Evolutionary conservation across 2,329 filamentous ascomycete genomes (phyloP), one percentile per base, ranked within the genome.

Genomic region (Magnaporthiopsis incrustans): DNA sequence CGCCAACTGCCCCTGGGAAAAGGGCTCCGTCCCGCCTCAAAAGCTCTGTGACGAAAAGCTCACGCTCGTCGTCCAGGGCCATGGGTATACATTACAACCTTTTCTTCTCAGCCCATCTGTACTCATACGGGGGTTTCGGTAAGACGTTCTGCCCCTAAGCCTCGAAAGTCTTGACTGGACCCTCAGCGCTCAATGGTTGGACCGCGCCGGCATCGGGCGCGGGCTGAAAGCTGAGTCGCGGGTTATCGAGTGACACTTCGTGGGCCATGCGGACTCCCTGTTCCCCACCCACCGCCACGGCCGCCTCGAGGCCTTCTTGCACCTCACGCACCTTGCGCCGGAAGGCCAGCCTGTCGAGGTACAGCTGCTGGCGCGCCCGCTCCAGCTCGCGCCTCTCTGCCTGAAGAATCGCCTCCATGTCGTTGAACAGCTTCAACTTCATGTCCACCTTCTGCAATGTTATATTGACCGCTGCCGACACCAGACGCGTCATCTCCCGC

Each of bases 361-460:
- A 97, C 25, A 99, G 84, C 75, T 97, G 91, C 75, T 98, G 93
- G 35, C 94, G 87, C 57, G 91, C 91, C 65, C 93, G 87, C 77
- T 99, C 95, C 27, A 99, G 82, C 76, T 99, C 95, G 66, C 93
- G 86, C 66, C 94, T 89, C 79, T 99, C 95, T 7, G 93, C 92
- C 70, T 96, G 90, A 62, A 99, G 82, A 59, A 97, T 89, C 25
- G 90, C 85, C 77, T 99, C 95, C 84, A 99, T 93, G 75, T 99
- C 95, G 71, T 91, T 89, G 77, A 99, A 99, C 75, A 98, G 96
- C 72, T 92, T 89, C 66, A 99, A 83, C 78, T 99, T 99, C 70
- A 98, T 81, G 77, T 98, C 92, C 67, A 98, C 87, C 78, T 99
- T 99, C 73, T 97, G 89, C 44, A 98, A 81, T n/a, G 91, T 94